These are phyloP conservation scores for Pestalotiopsis sp. DNA, from an alignment of 2,329 filamentous ascomycete species.

Conservation along the genomic window DNA sequence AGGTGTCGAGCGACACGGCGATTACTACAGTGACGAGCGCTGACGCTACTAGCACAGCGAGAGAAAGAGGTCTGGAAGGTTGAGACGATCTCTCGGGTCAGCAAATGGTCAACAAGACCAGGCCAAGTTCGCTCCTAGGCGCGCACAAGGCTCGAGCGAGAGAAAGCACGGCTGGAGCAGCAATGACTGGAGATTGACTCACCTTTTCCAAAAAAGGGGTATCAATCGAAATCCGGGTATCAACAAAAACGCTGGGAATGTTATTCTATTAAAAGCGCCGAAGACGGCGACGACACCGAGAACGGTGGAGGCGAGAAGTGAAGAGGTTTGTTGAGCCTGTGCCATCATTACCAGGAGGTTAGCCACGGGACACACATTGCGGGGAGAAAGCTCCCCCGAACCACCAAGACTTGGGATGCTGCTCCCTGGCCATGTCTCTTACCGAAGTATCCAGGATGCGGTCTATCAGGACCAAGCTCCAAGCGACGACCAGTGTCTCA, in stretches of 20 bases:
- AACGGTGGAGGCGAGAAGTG: constrained; percentile 72
- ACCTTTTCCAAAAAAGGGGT: constrained; percentile 83
- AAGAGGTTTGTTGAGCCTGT: constrained; percentile 65
- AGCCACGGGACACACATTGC: background rate
- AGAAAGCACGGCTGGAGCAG: background rate
- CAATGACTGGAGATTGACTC: constrained; percentile 30
- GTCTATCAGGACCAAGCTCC: constrained; percentile 89
- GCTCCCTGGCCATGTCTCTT: constrained; percentile 29
- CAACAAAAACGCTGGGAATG: constrained; percentile 89
- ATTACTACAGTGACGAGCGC: constrained; percentile 67
- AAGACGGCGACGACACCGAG: constrained; percentile 81
- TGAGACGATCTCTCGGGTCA: background rate
- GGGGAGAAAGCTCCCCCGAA: background rate
- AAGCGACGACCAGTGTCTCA: constrained; percentile 88
- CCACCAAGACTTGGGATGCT: no score
- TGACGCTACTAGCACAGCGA: constrained; percentile 64
- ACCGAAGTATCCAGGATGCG: constrained; percentile 81
- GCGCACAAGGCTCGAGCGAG: background rate
- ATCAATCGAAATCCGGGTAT: constrained; percentile 81
- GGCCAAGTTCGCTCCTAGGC: background rate
- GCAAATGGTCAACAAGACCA: background rate
- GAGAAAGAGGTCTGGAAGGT: constrained; percentile 50
- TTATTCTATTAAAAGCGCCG: constrained; percentile 94
- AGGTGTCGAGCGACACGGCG: constrained; percentile 80
- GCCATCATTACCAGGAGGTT: constrained; percentile 4